A percentile compares a stretch with the other conserved stretches of the same genome.
Evolutionary conservation across 2,329 filamentous ascomycete species (phyloP).

Genomic region (Curvularia lunata): DNA sequence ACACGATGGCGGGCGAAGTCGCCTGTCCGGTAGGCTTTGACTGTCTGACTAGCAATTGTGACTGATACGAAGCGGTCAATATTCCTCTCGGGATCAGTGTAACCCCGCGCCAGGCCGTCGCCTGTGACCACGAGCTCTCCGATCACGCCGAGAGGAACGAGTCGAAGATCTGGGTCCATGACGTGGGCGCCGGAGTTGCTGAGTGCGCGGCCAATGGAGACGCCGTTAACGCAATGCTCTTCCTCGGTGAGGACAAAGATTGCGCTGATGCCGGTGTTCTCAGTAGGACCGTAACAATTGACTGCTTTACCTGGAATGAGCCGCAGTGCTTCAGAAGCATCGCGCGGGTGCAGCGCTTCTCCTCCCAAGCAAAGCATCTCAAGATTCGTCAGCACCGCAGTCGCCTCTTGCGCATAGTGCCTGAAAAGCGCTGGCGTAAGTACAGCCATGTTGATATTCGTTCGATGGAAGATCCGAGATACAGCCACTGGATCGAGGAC

Average conservation of each 20-base stretch:
- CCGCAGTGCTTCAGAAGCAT: no score
- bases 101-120: slow-evolving; percentile 11
- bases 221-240: slow-evolving; percentile 15
- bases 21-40: slow-evolving; percentile 39
- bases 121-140: slow-evolving; percentile 36
- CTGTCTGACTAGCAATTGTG: background rate
- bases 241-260: slow-evolving; percentile 51
- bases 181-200: slow-evolving; percentile 9
- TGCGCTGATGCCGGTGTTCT: slow-evolving; percentile 30
- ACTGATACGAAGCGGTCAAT: slow-evolving; percentile 9
- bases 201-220: slow-evolving; percentile 49
- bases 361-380: no score
- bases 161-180: background rate
- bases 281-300: slow-evolving; percentile 29
- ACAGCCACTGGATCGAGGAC: no score
- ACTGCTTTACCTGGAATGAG: slow-evolving; percentile 13
- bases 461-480: no score
- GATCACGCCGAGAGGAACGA: slow-evolving; percentile 25
- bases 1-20: slow-evolving; percentile 24
- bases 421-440: slow-evolving; percentile 5
- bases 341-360: no score
- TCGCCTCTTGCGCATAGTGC: no score
- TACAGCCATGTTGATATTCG: no score
- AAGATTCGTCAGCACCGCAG: no score
- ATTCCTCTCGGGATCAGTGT: slow-evolving; percentile 32